A percentile compares a stretch with the other conserved stretches of the same genome.
Conservation (phyloP, 2,329 filamentous ascomycete species). For the Ceratocystis ficicola region DNA sequence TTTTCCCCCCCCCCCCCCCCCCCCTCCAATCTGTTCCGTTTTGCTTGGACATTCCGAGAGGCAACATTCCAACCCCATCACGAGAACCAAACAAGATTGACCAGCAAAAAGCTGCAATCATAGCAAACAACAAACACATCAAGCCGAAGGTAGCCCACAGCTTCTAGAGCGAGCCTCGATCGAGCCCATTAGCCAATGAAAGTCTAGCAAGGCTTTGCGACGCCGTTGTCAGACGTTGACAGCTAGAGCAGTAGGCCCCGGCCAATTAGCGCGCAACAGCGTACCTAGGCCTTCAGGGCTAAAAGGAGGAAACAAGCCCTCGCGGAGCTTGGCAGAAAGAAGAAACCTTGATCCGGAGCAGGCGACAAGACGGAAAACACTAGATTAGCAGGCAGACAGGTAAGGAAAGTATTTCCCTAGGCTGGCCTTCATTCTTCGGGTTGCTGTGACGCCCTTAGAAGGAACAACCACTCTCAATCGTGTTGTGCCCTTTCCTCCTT, state of each 20-base stretch:
- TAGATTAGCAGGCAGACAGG: neutral
- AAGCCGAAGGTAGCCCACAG: neutral
- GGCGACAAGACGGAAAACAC: neutral
- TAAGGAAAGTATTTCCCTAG: neutral
- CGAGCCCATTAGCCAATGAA: neutral
- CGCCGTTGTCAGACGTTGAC: neutral
- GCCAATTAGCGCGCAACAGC: neutral
- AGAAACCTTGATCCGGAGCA: neutral
- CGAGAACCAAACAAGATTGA: neutral
- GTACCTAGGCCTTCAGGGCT: neutral
- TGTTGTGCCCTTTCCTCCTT: neutral
- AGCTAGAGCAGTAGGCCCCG: neutral
- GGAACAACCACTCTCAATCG: neutral
- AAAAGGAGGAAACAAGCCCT: neutral
- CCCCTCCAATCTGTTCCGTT: no score
- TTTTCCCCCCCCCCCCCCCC: no score
- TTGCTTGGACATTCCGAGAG: neutral
- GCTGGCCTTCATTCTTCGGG: slow-evolving; percentile 1
- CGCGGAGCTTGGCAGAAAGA: neutral
- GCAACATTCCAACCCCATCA: neutral
- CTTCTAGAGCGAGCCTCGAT: neutral
- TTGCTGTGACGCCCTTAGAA: neutral
- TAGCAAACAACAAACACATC: neutral
- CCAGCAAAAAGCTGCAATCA: no score
- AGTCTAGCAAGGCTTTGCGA: neutral